Evolutionary conservation across 2,329 filamentous ascomycete species (phyloP).

Genomic region (Aspergillus terreus): DNA sequence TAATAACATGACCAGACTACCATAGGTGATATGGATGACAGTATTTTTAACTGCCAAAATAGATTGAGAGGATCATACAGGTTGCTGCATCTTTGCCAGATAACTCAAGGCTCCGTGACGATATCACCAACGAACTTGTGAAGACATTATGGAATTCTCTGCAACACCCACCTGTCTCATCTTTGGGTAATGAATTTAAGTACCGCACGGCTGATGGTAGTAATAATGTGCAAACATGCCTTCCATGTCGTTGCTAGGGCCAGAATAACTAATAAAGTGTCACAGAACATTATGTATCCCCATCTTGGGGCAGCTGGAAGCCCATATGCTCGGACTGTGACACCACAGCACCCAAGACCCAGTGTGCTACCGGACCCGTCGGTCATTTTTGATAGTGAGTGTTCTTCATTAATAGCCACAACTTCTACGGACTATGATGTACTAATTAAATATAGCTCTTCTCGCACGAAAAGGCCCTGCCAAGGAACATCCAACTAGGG

Average conservation of each 20-base stretch:
- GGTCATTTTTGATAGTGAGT: conserved; percentile 6
- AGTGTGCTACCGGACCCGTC: conserved; percentile 4
- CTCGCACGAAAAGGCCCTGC: conserved; percentile 6
- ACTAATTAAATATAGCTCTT: conserved; percentile 1
- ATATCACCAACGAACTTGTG: conserved; percentile 3
- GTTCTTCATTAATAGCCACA: no score
- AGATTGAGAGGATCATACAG: conserved; percentile 9
- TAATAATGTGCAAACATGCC: background rate
- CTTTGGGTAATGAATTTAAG: conserved; percentile 1
- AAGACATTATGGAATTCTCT: conserved; percentile 5
- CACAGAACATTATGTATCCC: conserved; percentile 5
- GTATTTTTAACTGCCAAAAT: background rate
- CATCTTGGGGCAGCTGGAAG: conserved; percentile 5
- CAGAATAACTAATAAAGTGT: no score
- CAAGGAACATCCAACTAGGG: conserved; percentile 38
- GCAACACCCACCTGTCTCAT: conserved; percentile 2
- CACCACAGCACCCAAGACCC: conserved; percentile 1
- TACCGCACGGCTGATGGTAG: conserved; percentile 6
- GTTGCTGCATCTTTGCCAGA: conserved; percentile 5
- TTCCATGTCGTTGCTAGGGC: no score
- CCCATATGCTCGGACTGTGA: conserved; percentile 2
- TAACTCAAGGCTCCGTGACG: conserved; percentile 1
- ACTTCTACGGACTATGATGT: no score
- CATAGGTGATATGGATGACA: background rate
- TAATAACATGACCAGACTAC: no score